These are phyloP conservation scores for Xylariaceae sp. DNA, from an alignment of 2,329 filamentous ascomycete species.

Conservation along the genomic window DNA sequence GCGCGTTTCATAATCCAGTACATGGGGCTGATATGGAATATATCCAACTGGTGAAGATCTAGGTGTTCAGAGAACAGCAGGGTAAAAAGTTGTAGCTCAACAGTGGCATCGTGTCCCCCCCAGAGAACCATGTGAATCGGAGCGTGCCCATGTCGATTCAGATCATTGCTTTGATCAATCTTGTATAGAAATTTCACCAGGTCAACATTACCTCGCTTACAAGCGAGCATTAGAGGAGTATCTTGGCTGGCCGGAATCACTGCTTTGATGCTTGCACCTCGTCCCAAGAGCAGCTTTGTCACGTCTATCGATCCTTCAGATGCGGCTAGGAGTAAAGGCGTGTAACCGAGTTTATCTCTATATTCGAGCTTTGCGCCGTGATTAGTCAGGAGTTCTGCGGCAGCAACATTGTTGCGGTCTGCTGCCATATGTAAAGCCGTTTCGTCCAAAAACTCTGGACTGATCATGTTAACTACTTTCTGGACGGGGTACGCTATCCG, in stretches of 20 bases:
- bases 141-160: neutral
- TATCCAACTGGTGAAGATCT: neutral
- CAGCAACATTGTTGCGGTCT: neutral
- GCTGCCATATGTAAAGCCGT: constrained; percentile 2
- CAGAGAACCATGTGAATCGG: neutral
- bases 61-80: neutral
- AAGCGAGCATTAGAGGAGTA: neutral
- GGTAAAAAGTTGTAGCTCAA: neutral
- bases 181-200: neutral
- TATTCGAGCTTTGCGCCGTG: neutral
- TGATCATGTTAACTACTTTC: constrained; percentile 1
- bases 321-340: neutral
- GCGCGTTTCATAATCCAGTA: neutral
- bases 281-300: neutral
- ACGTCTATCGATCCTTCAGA: neutral
- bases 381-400: neutral
- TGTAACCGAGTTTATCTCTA: neutral
- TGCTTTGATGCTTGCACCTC: neutral
- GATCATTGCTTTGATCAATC: neutral
- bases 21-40: neutral
- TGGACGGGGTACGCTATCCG: neutral
- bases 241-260: neutral
- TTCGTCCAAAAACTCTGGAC: neutral
- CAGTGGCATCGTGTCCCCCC: neutral
- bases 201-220: neutral